Percentiles rank a stretch among this genome's conserved stretches.
Evolutionary conservation across 306 rosid genomes (phyloP).

Genomic region (Cucumis cinereus): DNA sequence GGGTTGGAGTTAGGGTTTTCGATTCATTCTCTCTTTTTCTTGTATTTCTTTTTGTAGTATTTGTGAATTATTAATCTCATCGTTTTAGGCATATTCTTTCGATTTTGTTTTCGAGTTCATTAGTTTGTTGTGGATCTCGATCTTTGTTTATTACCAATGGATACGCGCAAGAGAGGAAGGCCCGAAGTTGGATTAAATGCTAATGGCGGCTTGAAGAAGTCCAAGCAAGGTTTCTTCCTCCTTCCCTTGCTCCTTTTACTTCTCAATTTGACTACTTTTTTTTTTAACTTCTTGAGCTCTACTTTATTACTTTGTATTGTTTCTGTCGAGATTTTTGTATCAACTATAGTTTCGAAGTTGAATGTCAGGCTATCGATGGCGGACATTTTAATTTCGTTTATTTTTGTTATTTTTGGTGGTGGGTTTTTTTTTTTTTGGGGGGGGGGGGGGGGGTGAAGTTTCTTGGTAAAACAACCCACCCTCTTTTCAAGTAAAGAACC

Average conservation of each 20-base stretch:
- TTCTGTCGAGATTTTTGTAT: not conserved
- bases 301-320: not conserved
- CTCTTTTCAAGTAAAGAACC: no score
- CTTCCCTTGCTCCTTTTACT: not conserved
- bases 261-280: not conserved
- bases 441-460: not conserved
- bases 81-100: not conserved
- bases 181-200: slow-evolving; percentile 25
- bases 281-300: not conserved
- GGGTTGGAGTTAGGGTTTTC: slow-evolving; percentile 23
- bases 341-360: not conserved
- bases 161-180: slow-evolving; percentile 61
- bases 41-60: not conserved
- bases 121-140: slow-evolving; percentile 34
- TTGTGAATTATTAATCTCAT: not conserved
- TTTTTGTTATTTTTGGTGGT: not conserved
- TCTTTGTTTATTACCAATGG: slow-evolving; percentile 28
- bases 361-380: not conserved
- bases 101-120: not conserved
- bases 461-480: no score
- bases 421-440: not conserved
- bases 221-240: slow-evolving; percentile 37
- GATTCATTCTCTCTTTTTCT: slow-evolving; percentile 1
- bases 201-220: slow-evolving; percentile 56
- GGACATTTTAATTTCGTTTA: not conserved